phyloP scores from a whole-genome alignment of 129 eudicot species.

The Flaveria trinervia region DNA sequence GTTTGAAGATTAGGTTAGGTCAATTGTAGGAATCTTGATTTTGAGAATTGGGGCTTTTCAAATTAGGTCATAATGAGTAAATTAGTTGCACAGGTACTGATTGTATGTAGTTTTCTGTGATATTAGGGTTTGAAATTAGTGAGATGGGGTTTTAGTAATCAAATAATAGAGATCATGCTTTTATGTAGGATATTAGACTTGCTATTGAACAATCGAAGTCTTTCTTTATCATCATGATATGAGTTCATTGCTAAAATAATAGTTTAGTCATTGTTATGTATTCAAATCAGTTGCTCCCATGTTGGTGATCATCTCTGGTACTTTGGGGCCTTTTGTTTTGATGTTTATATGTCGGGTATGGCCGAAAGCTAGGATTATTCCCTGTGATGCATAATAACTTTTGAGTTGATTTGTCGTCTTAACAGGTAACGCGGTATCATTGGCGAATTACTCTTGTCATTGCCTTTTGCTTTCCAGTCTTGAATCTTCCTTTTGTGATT shows the following conservation, averaged over 20 bases:
- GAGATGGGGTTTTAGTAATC: background rate
- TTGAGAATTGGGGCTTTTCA: conserved; percentile 21
- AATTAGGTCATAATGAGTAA: background rate
- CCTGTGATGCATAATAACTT: conserved; percentile 20
- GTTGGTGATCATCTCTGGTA: background rate
- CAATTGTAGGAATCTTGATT: conserved; percentile 19
- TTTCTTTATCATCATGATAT: too few relatives aligned
- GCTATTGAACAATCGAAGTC: too few relatives aligned
- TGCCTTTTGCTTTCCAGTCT: background rate
- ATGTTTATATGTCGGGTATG: background rate
- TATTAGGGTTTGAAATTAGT: conserved; percentile 16
- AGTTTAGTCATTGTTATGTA: background rate
- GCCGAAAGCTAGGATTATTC: background rate
- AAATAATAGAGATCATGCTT: conserved; percentile 18
- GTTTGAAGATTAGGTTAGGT: conserved; percentile 18
- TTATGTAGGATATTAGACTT: background rate
- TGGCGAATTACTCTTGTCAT: conserved; percentile 1
- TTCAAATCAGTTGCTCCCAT: background rate
- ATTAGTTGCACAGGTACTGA: background rate
- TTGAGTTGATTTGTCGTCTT: conserved; percentile 21
- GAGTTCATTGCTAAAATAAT: background rate
- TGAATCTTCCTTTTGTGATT: conserved; percentile 22
- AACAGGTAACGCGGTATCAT: conserved; percentile 29
- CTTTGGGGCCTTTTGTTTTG: conserved; percentile 6
- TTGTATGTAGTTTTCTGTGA: background rate